Conservation (phyloP, 106 monocot genomes). For the Narthecium ossifragum region DNA sequence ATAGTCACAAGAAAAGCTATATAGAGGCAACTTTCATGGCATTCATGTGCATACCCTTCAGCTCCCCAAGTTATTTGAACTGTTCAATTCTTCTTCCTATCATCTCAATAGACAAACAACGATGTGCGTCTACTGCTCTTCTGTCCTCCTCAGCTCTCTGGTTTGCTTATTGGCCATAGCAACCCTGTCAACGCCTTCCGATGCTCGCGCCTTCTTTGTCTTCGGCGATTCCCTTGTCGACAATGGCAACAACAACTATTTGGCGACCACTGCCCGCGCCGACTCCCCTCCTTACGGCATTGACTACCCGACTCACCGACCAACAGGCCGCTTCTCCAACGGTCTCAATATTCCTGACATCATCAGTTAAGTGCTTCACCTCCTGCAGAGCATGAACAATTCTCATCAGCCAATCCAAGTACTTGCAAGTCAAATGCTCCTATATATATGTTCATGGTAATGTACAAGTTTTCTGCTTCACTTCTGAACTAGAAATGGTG, state of each 20-base stretch:
- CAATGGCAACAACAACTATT: slow-evolving; percentile 87
- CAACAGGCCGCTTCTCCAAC: slow-evolving; percentile 84
- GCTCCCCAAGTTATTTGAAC: not conserved
- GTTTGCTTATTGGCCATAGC: slow-evolving; percentile 7
- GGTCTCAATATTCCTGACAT: slow-evolving; percentile 83
- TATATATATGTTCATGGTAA: too few species aligned
- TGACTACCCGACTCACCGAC: slow-evolving; percentile 50
- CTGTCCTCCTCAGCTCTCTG: slow-evolving; percentile 6
- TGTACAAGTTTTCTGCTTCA: too few species aligned
- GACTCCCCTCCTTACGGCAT: slow-evolving; percentile 74
- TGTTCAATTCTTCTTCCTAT: not conserved
- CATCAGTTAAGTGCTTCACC: slow-evolving; percentile 50
- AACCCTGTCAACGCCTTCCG: not conserved
- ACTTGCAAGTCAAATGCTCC: too few species aligned
- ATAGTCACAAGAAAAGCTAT: not conserved
- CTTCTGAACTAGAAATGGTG: too few species aligned
- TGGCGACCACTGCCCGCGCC: slow-evolving; percentile 74
- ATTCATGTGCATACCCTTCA: not conserved
- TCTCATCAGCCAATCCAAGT: too few species aligned
- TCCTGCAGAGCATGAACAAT: too few species aligned
- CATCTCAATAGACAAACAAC: too few species aligned
- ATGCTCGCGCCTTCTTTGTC: slow-evolving; percentile 70
- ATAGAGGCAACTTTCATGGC: not conserved
- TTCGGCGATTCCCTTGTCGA: slow-evolving; percentile 91
- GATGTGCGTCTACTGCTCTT: slow-evolving; percentile 1